Base-by-base conservation (phyloP, 2,329 filamentous ascomycete genomes). In the Simplicillium sp. region DNA sequence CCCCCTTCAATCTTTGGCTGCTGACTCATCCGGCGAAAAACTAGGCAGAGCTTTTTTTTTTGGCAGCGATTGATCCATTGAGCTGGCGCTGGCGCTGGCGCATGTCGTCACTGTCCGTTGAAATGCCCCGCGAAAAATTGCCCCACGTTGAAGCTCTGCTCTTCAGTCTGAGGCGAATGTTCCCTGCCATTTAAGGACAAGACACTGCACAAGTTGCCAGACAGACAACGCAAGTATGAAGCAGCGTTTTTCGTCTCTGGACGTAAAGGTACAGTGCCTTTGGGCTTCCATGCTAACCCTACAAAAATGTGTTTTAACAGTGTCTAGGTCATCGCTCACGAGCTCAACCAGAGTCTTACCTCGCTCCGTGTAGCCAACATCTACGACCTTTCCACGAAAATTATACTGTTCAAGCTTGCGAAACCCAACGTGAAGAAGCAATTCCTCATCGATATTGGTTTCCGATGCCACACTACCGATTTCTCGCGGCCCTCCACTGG, bases 341-440 rank as follows among this genome's bases (percentile, higher is more conserved):
- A 98, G 74, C 84, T 98, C 47, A 82, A 87, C 44, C 70, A 76
- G 47, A 77, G 74, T 48, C 74, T 98, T 40, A 77, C 83, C 44
- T 78, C 79, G 44, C 73, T 97, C 46, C 85, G 92, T 48, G 76
- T 97, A 38, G 80, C 86, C 47, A 98, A 98, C 58, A 82, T 96
- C 59, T 97, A 98, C 67, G 92, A 98, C 61, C 78, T 98, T 44
- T 94, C 87, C 47, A 88, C 88, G 49, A 88, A 90, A 57, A 96
- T 97, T 56, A 87, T 97, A 56, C 80, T 97, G 18, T 76, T 98
- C 62, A 97, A 96, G 59, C 92, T 98, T 57, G 81, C 88, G 41
- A 94, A 92, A 60, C 87, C 90, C 34, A 82, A 90, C 55, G 76
- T 82, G 50, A 88, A 89, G 62, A 83, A 92, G 58, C 90, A 97